Percentiles rank a stretch among this genome's conserved stretches.
phyloP scores from a whole-genome alignment of 2,329 filamentous ascomycete species.

The Alternaria arborescens region DNA sequence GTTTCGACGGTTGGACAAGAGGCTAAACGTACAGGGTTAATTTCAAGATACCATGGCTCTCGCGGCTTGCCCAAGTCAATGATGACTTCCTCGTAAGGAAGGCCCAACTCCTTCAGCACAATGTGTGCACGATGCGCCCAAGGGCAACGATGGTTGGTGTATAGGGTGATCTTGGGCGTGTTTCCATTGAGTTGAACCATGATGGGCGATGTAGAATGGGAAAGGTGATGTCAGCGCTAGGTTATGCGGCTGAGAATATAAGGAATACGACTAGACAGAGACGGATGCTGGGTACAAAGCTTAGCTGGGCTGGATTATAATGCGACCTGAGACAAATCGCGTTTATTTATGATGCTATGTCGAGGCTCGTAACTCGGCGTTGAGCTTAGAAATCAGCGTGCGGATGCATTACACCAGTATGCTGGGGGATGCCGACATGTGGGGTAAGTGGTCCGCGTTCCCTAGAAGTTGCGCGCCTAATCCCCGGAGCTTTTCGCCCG shows the following conservation, averaged over 20 bases:
- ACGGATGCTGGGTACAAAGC: background rate
- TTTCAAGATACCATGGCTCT: constrained; percentile 74
- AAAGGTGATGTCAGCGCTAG: constrained; percentile 3
- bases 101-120: constrained; percentile 69
- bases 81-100: constrained; percentile 74
- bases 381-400: constrained; percentile 38
- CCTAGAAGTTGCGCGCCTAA: background rate
- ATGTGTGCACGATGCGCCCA: constrained; percentile 82
- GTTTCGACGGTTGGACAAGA: background rate
- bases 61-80: constrained; percentile 76
- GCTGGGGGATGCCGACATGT: constrained; percentile 14
- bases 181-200: constrained; percentile 39
- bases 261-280: background rate
- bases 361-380: constrained; percentile 3
- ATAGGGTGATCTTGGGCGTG: constrained; percentile 67
- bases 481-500: constrained; percentile 19
- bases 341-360: background rate
- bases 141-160: constrained; percentile 75
- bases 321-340: background rate
- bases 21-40: constrained; percentile 68
- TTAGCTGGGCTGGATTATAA: background rate
- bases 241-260: background rate
- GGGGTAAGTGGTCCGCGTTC: constrained; percentile 22
- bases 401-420: constrained; percentile 29
- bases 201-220: background rate